Conservation (phyloP, 164 flowering plant genomes). For the Chimonanthus salicifolius region DNA sequence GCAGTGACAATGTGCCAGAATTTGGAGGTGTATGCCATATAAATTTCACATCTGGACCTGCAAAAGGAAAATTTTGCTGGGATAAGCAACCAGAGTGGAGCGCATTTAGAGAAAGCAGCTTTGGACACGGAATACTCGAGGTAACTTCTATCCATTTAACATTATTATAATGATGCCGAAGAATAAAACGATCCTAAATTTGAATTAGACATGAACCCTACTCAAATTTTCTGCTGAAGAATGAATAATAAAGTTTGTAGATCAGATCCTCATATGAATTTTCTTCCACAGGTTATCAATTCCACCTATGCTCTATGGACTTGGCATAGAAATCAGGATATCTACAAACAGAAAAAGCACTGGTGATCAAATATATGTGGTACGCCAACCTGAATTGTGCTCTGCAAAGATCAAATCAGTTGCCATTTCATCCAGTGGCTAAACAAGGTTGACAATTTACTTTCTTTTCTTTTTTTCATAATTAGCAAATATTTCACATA, state of each 20-base stretch:
- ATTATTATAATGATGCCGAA: background rate
- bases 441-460: background rate
- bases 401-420: slow-evolving; percentile 2
- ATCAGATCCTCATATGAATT: slow-evolving; percentile 1
- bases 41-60: slow-evolving; percentile 74
- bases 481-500: too few species aligned
- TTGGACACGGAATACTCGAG: slow-evolving; percentile 98
- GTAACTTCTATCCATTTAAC: slow-evolving; percentile 19
- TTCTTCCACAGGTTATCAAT: slow-evolving; percentile 56
- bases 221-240: background rate
- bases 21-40: slow-evolving; percentile 77
- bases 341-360: slow-evolving; percentile 37
- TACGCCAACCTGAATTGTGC: slow-evolving; percentile 69
- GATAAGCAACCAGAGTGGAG: slow-evolving; percentile 92
- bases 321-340: slow-evolving; percentile 87
- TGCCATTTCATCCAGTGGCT: background rate
- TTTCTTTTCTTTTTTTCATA: too few species aligned
- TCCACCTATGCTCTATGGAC: slow-evolving; percentile 85
- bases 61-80: slow-evolving; percentile 83
- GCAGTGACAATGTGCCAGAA: slow-evolving; percentile 59
- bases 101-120: slow-evolving; percentile 93
- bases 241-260: background rate
- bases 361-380: slow-evolving; percentile 80
- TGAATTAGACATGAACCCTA: background rate
- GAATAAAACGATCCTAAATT: background rate